Base-by-base conservation (phyloP, 1,139 yeast genomes). In the Lodderomyces margitis region DNA sequence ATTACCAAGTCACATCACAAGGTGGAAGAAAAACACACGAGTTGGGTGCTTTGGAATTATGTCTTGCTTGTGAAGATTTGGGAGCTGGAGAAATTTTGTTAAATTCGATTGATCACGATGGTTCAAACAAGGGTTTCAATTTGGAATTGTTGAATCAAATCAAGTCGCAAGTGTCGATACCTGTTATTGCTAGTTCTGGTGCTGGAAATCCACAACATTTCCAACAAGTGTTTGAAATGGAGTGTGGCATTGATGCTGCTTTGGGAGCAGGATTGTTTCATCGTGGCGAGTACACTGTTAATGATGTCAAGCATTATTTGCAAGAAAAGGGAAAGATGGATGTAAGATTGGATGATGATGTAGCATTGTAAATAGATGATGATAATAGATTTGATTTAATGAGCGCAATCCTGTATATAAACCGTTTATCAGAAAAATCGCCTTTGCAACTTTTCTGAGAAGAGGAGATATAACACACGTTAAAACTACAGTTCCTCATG, bases 181-280 rank as follows among this genome's bases (percentile, higher is more conserved):
- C 98, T 0, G 97, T 92, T 1, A 92, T 92, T 62, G 98, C 98
- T 0, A 88, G 97, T 16, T 84, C 95, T 45, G 98, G 98, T 38
- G 98, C 98, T 5, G 98, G 98, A 36, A 80, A 70, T 31, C 98
- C 98, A 2, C 76, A 71, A 44, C 98, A 92, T 65, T 92, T 92
- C 61, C 80, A 78, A 49, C 88, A 91, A 51, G 98, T 88, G 1
- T 92, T 92, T 58, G 73, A 72, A 39, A 53, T 69, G 59, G 74
- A 81, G 36, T 88, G 97, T 21, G 75, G 79, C 3, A 84, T 92
- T 2, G 98, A 92, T 65, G 98, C 98, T 37, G 98, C 98, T 10
- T 73, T 92, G 41, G 98, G 98, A 23, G 98, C 98, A 3, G 98
- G 98, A 36, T 83, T 92, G 81, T 92, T 92, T 70, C 98, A 92